Evolutionary conservation across 1,284 basidiomycete species (phyloP).

Genomic region (Gymnopus androsaceus): DNA sequence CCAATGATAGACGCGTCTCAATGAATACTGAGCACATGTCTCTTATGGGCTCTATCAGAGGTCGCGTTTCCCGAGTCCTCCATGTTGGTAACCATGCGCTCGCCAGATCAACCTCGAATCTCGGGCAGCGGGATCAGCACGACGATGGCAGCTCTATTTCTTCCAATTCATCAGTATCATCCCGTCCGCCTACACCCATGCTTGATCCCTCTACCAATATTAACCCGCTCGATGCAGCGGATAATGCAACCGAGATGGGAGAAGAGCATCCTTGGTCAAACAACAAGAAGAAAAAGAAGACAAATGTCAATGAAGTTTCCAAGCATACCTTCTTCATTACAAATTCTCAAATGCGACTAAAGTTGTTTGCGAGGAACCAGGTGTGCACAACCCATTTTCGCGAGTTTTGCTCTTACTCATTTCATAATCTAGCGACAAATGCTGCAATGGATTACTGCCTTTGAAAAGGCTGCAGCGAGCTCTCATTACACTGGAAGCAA

Average conservation of each 20-base stretch:
- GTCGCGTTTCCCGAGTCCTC: slow-evolving; percentile 50
- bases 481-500: slow-evolving; percentile 84
- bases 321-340: slow-evolving; percentile 94
- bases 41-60: slow-evolving; percentile 52
- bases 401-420: background rate
- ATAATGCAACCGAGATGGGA: slow-evolving; percentile 25
- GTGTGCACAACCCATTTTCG: slow-evolving; percentile 36
- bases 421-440: slow-evolving; percentile 74
- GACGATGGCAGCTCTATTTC: slow-evolving; percentile 29
- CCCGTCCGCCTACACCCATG: slow-evolving; percentile 52
- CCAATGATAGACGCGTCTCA: slow-evolving; percentile 16
- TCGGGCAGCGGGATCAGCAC: slow-evolving; percentile 16
- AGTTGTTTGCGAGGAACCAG: slow-evolving; percentile 88
- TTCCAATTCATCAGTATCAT: slow-evolving; percentile 39
- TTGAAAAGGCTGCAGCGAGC: slow-evolving; percentile 80
- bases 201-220: slow-evolving; percentile 76
- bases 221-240: slow-evolving; percentile 45
- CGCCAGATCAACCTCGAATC: slow-evolving; percentile 18
- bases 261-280: slow-evolving; percentile 26
- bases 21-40: slow-evolving; percentile 37
- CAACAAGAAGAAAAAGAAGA: slow-evolving; percentile 45
- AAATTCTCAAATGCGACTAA: slow-evolving; percentile 89
- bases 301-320: slow-evolving; percentile 59
- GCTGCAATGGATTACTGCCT: slow-evolving; percentile 94
- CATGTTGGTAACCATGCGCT: slow-evolving; percentile 27